Percentiles rank a stretch among this genome's conserved stretches.
phyloP scores from a whole-genome alignment of 1,284 basidiomycete species.

The Apiotrichum siamense region DNA sequence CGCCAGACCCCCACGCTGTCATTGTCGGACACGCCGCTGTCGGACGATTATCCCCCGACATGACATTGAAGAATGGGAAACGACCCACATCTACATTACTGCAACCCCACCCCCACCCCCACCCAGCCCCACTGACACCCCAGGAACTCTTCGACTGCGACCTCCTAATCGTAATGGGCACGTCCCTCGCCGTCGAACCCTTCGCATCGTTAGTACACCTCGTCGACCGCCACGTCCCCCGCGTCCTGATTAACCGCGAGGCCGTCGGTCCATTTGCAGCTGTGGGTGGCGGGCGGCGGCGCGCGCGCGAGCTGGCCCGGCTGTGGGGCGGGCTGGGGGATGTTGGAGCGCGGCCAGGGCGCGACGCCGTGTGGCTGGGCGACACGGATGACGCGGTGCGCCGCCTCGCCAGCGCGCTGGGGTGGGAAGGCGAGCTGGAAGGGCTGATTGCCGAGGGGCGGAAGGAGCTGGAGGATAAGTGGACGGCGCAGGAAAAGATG shows the following conservation, averaged over 20 bases:
- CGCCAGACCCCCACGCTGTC: too few relatives aligned
- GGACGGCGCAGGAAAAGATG: conserved; percentile 18
- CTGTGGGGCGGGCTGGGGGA: too few relatives aligned
- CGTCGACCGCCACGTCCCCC: conserved; percentile 46
- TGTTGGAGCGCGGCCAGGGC: too few relatives aligned
- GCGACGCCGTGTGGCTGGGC: conserved; percentile 45
- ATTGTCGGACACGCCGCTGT: too few relatives aligned
- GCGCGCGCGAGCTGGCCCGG: too few relatives aligned
- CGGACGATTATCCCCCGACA: too few relatives aligned
- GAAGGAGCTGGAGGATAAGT: conserved; percentile 24
- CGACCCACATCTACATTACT: too few relatives aligned
- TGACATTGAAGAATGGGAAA: too few relatives aligned
- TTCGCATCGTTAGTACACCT: conserved; percentile 52
- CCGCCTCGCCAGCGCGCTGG: conserved; percentile 33
- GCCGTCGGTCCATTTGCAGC: conserved; percentile 47
- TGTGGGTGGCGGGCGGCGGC: neutral
- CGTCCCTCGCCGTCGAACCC: conserved; percentile 59
- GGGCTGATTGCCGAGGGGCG: conserved; percentile 27
- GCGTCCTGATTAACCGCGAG: conserved; percentile 54
- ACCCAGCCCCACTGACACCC: neutral
- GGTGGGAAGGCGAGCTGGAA: conserved; percentile 43
- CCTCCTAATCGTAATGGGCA: conserved; percentile 85
- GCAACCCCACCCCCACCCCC: neutral
- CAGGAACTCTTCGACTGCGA: conserved; percentile 54
- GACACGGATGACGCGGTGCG: conserved; percentile 43